A percentile compares a stretch with the other conserved stretches of the same genome.
These are phyloP conservation scores for Capsella rubella DNA, from an alignment of 441 rosid genomes.

Conservation along the genomic window DNA sequence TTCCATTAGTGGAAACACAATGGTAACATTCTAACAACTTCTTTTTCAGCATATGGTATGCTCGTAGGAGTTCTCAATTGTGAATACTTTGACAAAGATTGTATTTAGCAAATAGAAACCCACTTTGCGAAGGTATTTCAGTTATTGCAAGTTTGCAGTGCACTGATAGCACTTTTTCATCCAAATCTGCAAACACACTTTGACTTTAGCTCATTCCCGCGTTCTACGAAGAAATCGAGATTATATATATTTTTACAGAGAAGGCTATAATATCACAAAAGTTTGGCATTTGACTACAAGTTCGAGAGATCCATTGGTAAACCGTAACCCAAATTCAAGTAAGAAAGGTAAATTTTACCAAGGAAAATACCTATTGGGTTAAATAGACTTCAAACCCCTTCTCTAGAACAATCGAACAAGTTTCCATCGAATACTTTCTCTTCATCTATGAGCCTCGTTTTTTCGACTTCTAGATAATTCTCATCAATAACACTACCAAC, in stretches of 20 bases:
- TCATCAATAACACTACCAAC: neutral
- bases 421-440: neutral
- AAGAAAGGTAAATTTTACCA: too few relatives aligned
- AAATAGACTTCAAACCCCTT: too few relatives aligned
- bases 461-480: neutral
- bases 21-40: neutral
- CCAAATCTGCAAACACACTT: too few relatives aligned
- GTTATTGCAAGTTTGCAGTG: neutral
- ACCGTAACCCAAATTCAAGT: too few relatives aligned
- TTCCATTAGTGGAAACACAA: neutral
- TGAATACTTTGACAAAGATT: neutral
- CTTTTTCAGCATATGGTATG: neutral
- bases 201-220: neutral
- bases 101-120: too few relatives aligned
- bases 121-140: neutral
- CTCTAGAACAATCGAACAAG: too few relatives aligned
- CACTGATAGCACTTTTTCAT: neutral
- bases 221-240: neutral
- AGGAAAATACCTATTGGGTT: too few relatives aligned
- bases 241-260: too few relatives aligned
- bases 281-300: too few relatives aligned
- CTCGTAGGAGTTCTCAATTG: neutral
- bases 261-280: too few relatives aligned
- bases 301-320: too few relatives aligned
- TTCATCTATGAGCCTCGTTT: neutral